Evolutionary conservation across 148 eudicot species (phyloP).

Genomic region (Bassia scoparia): DNA sequence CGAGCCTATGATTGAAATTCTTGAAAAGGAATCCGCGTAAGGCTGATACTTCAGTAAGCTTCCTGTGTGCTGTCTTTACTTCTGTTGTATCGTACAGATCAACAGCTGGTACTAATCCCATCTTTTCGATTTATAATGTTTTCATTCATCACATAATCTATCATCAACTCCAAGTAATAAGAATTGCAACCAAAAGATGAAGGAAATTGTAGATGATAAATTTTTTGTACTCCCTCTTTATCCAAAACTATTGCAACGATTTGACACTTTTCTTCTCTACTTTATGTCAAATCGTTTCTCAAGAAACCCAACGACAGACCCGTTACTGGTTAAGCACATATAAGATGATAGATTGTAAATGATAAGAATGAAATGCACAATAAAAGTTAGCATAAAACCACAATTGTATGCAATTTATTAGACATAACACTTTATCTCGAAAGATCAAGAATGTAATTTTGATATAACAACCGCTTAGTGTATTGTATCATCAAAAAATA

Average conservation of each 20-base stretch:
- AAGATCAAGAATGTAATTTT: neutral
- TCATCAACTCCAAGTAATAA: neutral
- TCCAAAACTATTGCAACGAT: too few relatives aligned
- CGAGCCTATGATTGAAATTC: slow-evolving; percentile 33
- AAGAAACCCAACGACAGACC: too few relatives aligned
- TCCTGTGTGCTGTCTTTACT: neutral
- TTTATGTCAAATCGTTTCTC: too few relatives aligned
- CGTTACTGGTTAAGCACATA: neutral
- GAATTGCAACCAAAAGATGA: neutral
- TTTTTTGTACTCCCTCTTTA: too few relatives aligned
- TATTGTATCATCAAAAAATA: slow-evolving; percentile 6
- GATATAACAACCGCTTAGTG: slow-evolving; percentile 7
- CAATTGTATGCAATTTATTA: neutral
- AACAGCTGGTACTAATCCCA: slow-evolving; percentile 12
- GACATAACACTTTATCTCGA: neutral
- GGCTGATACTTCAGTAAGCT: slow-evolving; percentile 1
- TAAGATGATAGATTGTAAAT: neutral
- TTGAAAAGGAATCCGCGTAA: slow-evolving; percentile 16
- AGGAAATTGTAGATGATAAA: too few relatives aligned
- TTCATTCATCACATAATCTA: too few relatives aligned
- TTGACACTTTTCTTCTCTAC: too few relatives aligned
- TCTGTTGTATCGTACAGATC: slow-evolving; percentile 30
- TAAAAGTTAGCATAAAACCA: neutral
- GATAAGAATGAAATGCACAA: neutral
- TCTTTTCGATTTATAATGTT: slow-evolving; percentile 6